Percentiles rank a stretch among this genome's conserved stretches.
Conservation (phyloP, 352 stramenopile species). For the Phytopythium litorale region DNA sequence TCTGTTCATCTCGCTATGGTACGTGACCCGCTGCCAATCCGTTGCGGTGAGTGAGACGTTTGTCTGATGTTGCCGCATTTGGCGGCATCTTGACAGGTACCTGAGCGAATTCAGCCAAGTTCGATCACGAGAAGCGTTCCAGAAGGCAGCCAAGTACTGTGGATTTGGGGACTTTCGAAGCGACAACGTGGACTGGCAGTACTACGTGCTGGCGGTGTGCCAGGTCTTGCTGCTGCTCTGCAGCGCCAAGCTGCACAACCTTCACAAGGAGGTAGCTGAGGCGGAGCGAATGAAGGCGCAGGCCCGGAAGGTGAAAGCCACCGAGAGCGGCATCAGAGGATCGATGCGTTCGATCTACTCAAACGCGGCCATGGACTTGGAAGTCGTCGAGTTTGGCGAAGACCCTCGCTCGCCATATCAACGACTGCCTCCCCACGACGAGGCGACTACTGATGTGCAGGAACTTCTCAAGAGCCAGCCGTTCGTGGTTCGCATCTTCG, state of each 20-base stretch:
- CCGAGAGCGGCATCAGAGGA: background rate
- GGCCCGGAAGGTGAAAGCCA: slow-evolving; percentile 5
- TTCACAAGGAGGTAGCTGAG: slow-evolving; percentile 25
- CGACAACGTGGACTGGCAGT: slow-evolving; percentile 41
- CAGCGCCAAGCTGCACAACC: slow-evolving; percentile 59
- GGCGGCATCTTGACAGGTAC: background rate
- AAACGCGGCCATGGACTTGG: slow-evolving; percentile 16
- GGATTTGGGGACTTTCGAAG: slow-evolving; percentile 58
- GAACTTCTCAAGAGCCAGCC: slow-evolving; percentile 60
- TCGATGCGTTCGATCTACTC: slow-evolving; percentile 10
- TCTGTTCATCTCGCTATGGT: slow-evolving; percentile 53
- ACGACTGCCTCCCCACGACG: background rate
- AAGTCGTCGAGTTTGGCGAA: slow-evolving; percentile 9
- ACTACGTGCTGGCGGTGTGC: slow-evolving; percentile 61
- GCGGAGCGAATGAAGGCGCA: slow-evolving; percentile 2
- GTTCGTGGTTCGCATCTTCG: slow-evolving; percentile 59
- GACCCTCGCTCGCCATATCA: slow-evolving; percentile 2
- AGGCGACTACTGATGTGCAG: slow-evolving; percentile 24
- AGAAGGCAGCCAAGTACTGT: slow-evolving; percentile 43
- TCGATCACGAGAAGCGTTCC: slow-evolving; percentile 13
- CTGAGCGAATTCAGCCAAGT: slow-evolving; percentile 8
- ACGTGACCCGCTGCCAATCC: slow-evolving; percentile 4
- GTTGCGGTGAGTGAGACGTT: background rate
- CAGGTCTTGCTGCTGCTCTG: slow-evolving; percentile 60
- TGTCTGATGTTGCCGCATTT: no score